Conservation (phyloP, 2,329 filamentous ascomycete species). For the Talaromyces funiculosus region DNA sequence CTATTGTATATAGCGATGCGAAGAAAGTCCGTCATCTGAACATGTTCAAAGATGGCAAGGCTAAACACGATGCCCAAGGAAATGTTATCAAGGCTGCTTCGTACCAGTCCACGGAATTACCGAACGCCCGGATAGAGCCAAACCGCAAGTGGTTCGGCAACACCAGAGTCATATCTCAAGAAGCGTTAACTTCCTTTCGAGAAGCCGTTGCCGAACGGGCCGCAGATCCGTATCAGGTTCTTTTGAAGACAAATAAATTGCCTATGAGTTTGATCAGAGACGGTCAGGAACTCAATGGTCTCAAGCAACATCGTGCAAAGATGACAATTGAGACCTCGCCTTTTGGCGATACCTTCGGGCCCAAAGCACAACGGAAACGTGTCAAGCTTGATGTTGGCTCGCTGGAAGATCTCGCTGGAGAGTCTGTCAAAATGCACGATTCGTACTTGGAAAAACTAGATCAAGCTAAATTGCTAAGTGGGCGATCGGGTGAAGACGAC, state of each 20-base stretch:
- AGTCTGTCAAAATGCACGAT: conserved; percentile 74
- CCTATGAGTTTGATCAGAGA: conserved; percentile 92
- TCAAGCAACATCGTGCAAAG: conserved; percentile 91
- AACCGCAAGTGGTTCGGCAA: conserved; percentile 98
- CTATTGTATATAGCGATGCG: conserved; percentile 47
- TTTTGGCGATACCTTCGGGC: conserved; percentile 84
- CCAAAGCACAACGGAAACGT: conserved; percentile 86
- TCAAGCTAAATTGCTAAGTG: conserved; percentile 69
- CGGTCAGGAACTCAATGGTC: conserved; percentile 61
- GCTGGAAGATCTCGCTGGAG: conserved; percentile 74
- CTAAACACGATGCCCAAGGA: conserved; percentile 73
- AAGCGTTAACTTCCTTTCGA: conserved; percentile 78
- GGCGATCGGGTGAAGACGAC: conserved; percentile 56
- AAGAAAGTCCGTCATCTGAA: conserved; percentile 87
- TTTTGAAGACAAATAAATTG: conserved; percentile 95
- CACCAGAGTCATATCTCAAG: conserved; percentile 82
- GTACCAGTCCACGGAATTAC: conserved; percentile 76
- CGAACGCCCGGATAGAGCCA: conserved; percentile 82
- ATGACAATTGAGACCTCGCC: conserved; percentile 84
- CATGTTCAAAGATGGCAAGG: conserved; percentile 82
- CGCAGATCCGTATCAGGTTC: conserved; percentile 83
- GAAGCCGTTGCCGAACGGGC: conserved; percentile 87
- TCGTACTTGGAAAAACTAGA: conserved; percentile 75
- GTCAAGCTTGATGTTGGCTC: conserved; percentile 81
- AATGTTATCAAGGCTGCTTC: conserved; percentile 78